These are phyloP conservation scores for Halophytophthora batemanensis DNA, from an alignment of 352 stramenopile genomes.

Conservation along the genomic window DNA sequence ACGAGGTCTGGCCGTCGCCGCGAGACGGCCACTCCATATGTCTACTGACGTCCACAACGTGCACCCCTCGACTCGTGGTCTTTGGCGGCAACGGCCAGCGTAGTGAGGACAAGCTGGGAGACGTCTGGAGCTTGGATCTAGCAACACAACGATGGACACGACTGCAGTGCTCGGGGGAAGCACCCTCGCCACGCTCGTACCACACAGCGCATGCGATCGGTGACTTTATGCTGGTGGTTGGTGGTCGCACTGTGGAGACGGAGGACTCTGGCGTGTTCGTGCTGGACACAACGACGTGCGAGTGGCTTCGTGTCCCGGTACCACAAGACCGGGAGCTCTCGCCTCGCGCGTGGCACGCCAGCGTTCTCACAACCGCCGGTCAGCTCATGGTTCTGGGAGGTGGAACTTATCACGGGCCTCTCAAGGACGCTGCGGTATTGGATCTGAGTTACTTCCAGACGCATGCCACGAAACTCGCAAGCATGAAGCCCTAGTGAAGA, in stretches of 20 bases:
- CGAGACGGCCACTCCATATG: conserved; percentile 70
- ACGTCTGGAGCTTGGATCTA: conserved; percentile 65
- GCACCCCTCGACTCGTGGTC: conserved; percentile 30
- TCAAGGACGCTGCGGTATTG: conserved; percentile 49
- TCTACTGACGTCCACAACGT: conserved; percentile 7
- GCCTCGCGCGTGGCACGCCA: conserved; percentile 68
- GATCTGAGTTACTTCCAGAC: conserved; percentile 37
- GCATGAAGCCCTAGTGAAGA: no score
- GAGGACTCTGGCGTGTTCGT: conserved; percentile 52
- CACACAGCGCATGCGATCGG: conserved; percentile 56
- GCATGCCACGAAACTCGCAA: conserved; percentile 6
- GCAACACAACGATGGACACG: conserved; percentile 29
- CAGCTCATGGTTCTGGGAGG: conserved; percentile 56
- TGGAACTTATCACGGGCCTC: conserved; percentile 55
- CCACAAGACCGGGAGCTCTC: conserved; percentile 23
- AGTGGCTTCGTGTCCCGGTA: conserved; percentile 51
- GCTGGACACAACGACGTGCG: conserved; percentile 39
- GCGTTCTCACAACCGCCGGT: conserved; percentile 30
- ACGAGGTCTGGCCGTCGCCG: conserved; percentile 27
- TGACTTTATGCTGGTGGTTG: conserved; percentile 57
- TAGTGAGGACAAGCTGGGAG: conserved; percentile 67
- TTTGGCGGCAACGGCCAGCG: conserved; percentile 74
- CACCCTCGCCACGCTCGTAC: conserved; percentile 56
- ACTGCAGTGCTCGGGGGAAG: conserved; percentile 36
- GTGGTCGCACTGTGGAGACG: conserved; percentile 41